These are phyloP conservation scores for Penicillium rolfsii DNA, from an alignment of 2,329 filamentous ascomycete species.

Conservation along the genomic window DNA sequence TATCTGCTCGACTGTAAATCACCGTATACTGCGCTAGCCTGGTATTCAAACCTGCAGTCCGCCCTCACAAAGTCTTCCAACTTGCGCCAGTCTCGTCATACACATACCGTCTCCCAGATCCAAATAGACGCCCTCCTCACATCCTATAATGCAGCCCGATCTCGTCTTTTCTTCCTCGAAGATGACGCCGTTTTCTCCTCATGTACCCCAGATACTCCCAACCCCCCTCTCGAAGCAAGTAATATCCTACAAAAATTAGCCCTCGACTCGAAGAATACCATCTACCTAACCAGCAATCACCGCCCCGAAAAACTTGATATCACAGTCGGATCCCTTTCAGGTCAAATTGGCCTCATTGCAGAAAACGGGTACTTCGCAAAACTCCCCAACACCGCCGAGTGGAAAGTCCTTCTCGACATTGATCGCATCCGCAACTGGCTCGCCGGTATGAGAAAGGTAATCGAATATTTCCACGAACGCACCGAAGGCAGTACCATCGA, in stretches of 20 bases:
- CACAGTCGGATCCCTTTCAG: slow-evolving; percentile 71
- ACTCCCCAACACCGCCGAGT: slow-evolving; percentile 65
- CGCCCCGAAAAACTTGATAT: slow-evolving; percentile 81
- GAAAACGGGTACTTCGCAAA: slow-evolving; percentile 92
- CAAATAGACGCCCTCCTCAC: slow-evolving; percentile 65
- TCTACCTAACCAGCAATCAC: slow-evolving; percentile 89
- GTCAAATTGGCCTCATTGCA: slow-evolving; percentile 78
- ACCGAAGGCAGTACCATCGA: slow-evolving; percentile 85
- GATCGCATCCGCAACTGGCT: slow-evolving; percentile 76
- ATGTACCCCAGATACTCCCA: slow-evolving; percentile 70
- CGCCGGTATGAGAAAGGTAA: slow-evolving; percentile 75
- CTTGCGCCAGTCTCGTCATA: slow-evolving; percentile 77
- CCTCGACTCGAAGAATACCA: slow-evolving; percentile 74
- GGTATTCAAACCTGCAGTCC: slow-evolving; percentile 72
- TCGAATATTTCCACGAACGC: slow-evolving; percentile 85
- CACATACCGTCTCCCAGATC: slow-evolving; percentile 78
- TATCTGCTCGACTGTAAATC: slow-evolving; percentile 72
- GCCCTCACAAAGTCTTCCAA: slow-evolving; percentile 74
- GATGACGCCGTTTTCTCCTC: slow-evolving; percentile 75
- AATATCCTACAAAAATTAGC: slow-evolving; percentile 78
- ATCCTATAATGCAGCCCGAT: slow-evolving; percentile 66
- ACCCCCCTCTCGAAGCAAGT: slow-evolving; percentile 74
- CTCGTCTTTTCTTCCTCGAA: slow-evolving; percentile 83
- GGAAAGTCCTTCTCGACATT: slow-evolving; percentile 75
- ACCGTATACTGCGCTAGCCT: slow-evolving; percentile 78